phyloP scores from a whole-genome alignment of 768 basidiomycete genomes.

The Russula sp. region DNA sequence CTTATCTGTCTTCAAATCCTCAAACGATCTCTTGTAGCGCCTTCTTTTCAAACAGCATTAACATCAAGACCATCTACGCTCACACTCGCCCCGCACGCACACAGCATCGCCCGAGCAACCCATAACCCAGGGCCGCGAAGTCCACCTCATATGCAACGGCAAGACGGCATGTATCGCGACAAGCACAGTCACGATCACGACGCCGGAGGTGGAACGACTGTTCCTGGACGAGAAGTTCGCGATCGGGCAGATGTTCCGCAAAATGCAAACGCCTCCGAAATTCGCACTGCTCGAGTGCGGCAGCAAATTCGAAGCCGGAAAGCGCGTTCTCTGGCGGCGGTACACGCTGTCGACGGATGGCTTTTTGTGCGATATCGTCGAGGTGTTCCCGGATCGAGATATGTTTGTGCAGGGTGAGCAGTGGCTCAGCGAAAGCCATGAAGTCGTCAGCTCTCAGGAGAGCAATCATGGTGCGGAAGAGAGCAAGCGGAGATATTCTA shows the following conservation, averaged over 20 bases:
- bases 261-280: slow-evolving; percentile 49
- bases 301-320: slow-evolving; percentile 33
- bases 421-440: slow-evolving; percentile 37
- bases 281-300: slow-evolving; percentile 61
- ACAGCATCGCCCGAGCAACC: slow-evolving; percentile 46
- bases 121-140: slow-evolving; percentile 60
- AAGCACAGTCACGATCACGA: slow-evolving; percentile 60
- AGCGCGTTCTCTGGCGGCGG: slow-evolving; percentile 47
- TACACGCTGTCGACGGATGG: slow-evolving; percentile 39
- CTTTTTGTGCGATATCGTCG: no score
- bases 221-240: slow-evolving; percentile 68
- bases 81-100: slow-evolving; percentile 41
- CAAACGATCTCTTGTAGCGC: slow-evolving; percentile 42
- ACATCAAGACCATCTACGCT: slow-evolving; percentile 55
- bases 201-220: slow-evolving; percentile 52
- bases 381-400: no score
- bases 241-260: slow-evolving; percentile 66
- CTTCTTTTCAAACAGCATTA: slow-evolving; percentile 61
- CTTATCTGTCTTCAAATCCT: not conserved
- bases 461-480: not conserved
- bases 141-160: slow-evolving; percentile 56
- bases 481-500: slow-evolving; percentile 24
- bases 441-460: not conserved
- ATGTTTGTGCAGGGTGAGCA: no score
- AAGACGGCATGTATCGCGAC: slow-evolving; percentile 61